Percentiles rank a stretch among this genome's conserved stretches.
phyloP scores from a whole-genome alignment of 2,329 filamentous ascomycete species.

The Cephalotrichum gorgonifer region DNA sequence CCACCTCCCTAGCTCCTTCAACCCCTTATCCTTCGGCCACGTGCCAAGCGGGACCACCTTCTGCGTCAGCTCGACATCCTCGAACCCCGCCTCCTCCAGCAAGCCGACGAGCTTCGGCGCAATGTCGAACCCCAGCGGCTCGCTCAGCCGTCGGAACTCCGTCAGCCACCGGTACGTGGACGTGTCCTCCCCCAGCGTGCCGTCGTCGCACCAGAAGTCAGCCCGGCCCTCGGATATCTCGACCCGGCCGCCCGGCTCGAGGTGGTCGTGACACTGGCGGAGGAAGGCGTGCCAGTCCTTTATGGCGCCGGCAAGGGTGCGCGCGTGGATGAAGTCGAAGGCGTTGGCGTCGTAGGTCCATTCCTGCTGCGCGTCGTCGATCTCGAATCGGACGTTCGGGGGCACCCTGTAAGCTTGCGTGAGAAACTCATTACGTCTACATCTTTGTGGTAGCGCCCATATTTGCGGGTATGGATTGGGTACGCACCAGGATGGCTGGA shows the following conservation, averaged over 20 bases:
- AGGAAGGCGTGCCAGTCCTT: slow-evolving; percentile 14
- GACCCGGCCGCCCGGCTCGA: slow-evolving; percentile 24
- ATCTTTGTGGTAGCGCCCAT: too few relatives aligned
- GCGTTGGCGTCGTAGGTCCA: slow-evolving; percentile 30
- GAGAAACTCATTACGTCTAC: too few relatives aligned
- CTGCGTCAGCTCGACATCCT: slow-evolving; percentile 18
- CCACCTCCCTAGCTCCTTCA: slow-evolving; percentile 25
- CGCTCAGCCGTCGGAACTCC: slow-evolving; percentile 23
- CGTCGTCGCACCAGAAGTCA: slow-evolving; percentile 26
- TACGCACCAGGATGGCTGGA: slow-evolving; percentile 46
- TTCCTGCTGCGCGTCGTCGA: slow-evolving; percentile 51
- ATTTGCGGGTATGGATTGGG: too few relatives aligned
- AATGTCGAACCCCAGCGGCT: slow-evolving; percentile 26
- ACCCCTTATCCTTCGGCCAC: slow-evolving; percentile 22
- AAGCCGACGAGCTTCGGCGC: slow-evolving; percentile 23
- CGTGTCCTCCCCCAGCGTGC: slow-evolving; percentile 22
- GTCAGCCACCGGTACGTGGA: slow-evolving; percentile 28
- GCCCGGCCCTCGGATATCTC: slow-evolving; percentile 29
- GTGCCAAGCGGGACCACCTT: slow-evolving; percentile 25
- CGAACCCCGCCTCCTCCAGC: slow-evolving; percentile 26
- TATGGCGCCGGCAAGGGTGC: slow-evolving; percentile 15
- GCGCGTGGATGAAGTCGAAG: slow-evolving; percentile 21
- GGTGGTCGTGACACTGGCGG: slow-evolving; percentile 6
- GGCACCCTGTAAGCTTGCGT: too few relatives aligned
- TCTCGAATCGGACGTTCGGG: slow-evolving; percentile 51